Percentiles rank a stretch among this genome's conserved stretches.
Evolutionary conservation across 2,329 filamentous ascomycete species (phyloP).

Genomic region (Arthrinium phaeospermum): DNA sequence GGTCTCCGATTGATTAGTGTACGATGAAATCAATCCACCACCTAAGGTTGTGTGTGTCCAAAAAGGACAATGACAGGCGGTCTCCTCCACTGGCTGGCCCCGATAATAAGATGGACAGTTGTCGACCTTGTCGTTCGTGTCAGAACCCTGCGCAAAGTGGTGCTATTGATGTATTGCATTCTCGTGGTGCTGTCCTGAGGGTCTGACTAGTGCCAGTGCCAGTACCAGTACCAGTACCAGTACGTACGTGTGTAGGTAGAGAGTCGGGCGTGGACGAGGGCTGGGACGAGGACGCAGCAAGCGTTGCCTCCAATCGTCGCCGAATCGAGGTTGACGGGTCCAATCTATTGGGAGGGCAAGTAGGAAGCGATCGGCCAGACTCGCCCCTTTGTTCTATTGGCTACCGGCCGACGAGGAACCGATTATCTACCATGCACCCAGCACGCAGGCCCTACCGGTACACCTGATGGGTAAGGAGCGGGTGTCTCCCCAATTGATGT

Average conservation of each 20-base stretch:
- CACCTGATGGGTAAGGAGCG: neutral
- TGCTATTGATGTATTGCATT: neutral
- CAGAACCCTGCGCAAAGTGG: constrained; percentile 15
- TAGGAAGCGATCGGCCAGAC: constrained; percentile 11
- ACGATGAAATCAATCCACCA: constrained; percentile 12
- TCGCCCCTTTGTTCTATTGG: constrained; percentile 14
- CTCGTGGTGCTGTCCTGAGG: neutral
- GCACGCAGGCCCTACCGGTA: neutral
- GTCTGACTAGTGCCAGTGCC: constrained; percentile 3
- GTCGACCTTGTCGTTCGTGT: constrained; percentile 5
- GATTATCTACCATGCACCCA: neutral
- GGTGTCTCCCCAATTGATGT: neutral
- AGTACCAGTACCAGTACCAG: neutral
- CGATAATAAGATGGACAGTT: neutral
- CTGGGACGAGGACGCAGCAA: neutral
- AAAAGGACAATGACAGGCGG: neutral
- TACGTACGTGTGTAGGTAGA: neutral
- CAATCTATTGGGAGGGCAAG: constrained; percentile 17
- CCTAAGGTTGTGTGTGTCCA: neutral
- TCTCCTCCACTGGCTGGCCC: constrained; percentile 1
- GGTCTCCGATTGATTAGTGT: constrained; percentile 13
- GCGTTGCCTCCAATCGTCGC: constrained; percentile 13
- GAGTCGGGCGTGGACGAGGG: neutral
- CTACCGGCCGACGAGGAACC: neutral
- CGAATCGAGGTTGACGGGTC: constrained; percentile 14